These are phyloP conservation scores for Blastocystis hominis DNA, from an alignment of 352 stramenopile species.

Conservation along the genomic window DNA sequence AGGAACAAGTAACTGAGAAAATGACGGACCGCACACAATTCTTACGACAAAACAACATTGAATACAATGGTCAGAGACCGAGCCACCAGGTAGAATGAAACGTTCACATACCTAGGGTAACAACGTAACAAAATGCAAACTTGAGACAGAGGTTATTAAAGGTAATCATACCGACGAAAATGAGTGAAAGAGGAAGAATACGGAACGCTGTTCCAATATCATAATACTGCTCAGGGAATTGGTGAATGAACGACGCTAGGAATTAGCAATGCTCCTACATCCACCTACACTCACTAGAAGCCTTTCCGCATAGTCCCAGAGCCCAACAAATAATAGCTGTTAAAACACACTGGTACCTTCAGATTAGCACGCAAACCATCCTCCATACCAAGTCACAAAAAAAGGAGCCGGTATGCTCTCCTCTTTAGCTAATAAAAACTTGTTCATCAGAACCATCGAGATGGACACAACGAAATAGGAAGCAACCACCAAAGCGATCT, in stretches of 20 bases:
- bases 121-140: conserved; percentile 73
- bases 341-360: conserved; percentile 68
- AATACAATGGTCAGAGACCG: conserved; percentile 73
- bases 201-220: conserved; percentile 61
- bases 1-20: conserved; percentile 64
- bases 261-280: background rate
- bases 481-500: conserved; percentile 68
- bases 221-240: conserved; percentile 71
- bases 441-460: conserved; percentile 76
- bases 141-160: conserved; percentile 58
- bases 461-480: conserved; percentile 74
- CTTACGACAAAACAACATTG: conserved; percentile 70
- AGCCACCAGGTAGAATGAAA: conserved; percentile 55
- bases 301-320: conserved; percentile 65
- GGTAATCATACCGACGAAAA: conserved; percentile 70
- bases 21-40: background rate
- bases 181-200: conserved; percentile 68
- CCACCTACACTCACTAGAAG: background rate
- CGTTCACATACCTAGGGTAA: conserved; percentile 67
- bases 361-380: background rate
- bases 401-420: conserved; percentile 68
- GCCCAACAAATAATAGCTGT: conserved; percentile 70
- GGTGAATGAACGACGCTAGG: conserved; percentile 64
- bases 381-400: conserved; percentile 72
- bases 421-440: conserved; percentile 69